Evolutionary conservation across 164 flowering plant genomes (phyloP).

Genomic region (Macadamia integrifolia): DNA sequence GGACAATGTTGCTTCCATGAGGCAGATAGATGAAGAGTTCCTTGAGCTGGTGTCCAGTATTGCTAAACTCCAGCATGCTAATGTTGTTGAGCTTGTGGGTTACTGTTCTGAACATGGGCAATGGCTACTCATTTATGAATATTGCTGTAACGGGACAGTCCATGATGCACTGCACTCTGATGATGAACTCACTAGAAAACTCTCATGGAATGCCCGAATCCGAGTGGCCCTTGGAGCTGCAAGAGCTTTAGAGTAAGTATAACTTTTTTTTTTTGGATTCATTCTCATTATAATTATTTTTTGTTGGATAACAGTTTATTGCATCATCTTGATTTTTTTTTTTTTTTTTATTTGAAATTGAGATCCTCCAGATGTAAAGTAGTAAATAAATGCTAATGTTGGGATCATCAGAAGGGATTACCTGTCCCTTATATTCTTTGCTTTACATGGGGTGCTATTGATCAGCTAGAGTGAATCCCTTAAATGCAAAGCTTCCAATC

Average conservation of each 20-base stretch:
- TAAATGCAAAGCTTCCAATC: neutral
- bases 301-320: too few relatives aligned
- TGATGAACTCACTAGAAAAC: slow-evolving; percentile 50
- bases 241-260: slow-evolving; percentile 82
- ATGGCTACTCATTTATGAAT: slow-evolving; percentile 73
- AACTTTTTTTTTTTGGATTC: too few relatives aligned
- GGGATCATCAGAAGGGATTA: neutral
- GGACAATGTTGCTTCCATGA: slow-evolving; percentile 48
- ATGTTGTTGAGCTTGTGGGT: slow-evolving; percentile 86
- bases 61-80: slow-evolving; percentile 69
- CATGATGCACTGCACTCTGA: slow-evolving; percentile 77
- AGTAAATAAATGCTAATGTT: neutral
- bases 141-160: slow-evolving; percentile 74
- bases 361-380: neutral
- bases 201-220: slow-evolving; percentile 83
- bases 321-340: neutral
- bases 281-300: too few relatives aligned
- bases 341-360: neutral
- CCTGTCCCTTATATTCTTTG: neutral
- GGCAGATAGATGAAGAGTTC: slow-evolving; percentile 64
- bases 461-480: neutral
- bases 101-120: slow-evolving; percentile 89
- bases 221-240: slow-evolving; percentile 94
- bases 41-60: slow-evolving; percentile 69
- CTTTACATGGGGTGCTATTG: neutral